Evolutionary conservation across 164 flowering plant genomes (phyloP).

Genomic region (Umbilicus rupestris): DNA sequence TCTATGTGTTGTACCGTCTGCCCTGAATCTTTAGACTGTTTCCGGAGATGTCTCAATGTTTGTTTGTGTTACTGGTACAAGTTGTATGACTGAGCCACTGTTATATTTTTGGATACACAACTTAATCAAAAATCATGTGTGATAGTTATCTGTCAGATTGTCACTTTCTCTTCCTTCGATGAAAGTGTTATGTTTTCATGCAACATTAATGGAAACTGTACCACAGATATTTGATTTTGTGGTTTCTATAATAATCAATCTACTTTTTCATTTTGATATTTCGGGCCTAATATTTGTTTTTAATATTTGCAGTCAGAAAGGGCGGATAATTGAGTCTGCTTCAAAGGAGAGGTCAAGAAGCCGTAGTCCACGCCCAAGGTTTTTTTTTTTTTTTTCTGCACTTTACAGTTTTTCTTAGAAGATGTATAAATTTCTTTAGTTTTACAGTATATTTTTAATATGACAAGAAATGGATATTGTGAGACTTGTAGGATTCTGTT

Average conservation of each 20-base stretch:
- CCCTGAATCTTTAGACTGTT: too few relatives aligned
- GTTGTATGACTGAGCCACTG: neutral
- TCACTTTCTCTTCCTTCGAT: neutral
- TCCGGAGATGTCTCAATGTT: too few relatives aligned
- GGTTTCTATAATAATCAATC: neutral
- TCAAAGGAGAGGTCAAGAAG: slow-evolving; percentile 46
- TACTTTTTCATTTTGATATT: neutral
- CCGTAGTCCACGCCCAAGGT: slow-evolving; percentile 90
- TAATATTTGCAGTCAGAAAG: slow-evolving; percentile 11
- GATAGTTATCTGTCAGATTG: too few relatives aligned
- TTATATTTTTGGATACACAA: neutral
- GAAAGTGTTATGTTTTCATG: neutral
- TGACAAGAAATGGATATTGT: neutral
- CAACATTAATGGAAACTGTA: neutral
- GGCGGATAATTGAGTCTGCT: slow-evolving; percentile 15
- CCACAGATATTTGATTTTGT: neutral
- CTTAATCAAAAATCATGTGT: too few relatives aligned
- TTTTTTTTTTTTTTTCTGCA: neutral
- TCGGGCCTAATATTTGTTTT: neutral
- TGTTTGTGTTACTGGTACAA: neutral
- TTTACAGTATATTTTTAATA: neutral
- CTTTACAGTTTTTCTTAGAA: neutral
- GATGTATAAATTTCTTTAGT: neutral
- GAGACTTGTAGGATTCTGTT: too few relatives aligned
- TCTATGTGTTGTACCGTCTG: too few relatives aligned